Percentiles rank a stretch among this genome's conserved stretches.
Evolutionary conservation across 148 eudicot genomes (phyloP).

Genomic region (Vaccinium macrocarpon): DNA sequence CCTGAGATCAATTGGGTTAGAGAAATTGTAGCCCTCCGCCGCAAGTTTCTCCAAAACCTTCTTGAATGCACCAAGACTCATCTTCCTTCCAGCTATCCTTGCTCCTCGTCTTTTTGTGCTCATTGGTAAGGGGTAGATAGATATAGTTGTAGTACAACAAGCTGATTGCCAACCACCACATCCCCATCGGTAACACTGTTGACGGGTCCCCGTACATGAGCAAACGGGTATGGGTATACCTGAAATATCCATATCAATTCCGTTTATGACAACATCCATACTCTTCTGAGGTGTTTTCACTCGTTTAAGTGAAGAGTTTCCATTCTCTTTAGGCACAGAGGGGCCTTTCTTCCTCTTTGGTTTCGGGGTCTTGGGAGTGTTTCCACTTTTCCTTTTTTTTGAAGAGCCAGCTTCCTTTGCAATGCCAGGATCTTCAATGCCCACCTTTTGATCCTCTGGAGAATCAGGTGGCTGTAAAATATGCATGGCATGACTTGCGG

Average conservation of each 20-base stretch:
- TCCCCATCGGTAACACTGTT: conserved; percentile 63
- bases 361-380: conserved; percentile 30
- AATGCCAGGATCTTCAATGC: conserved; percentile 27
- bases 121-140: conserved; percentile 56
- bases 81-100: conserved; percentile 57
- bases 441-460: conserved; percentile 24
- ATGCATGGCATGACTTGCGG: conserved; percentile 34
- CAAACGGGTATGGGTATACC: conserved; percentile 56
- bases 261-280: conserved; percentile 44
- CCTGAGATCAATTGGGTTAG: conserved; percentile 51
- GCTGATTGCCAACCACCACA: conserved; percentile 65
- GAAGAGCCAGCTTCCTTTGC: conserved; percentile 29
- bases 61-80: conserved; percentile 61
- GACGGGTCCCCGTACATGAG: conserved; percentile 51
- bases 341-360: conserved; percentile 39
- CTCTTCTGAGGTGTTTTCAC: conserved; percentile 38
- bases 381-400: conserved; percentile 30
- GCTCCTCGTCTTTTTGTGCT: conserved; percentile 59
- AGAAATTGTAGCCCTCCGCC: conserved; percentile 42
- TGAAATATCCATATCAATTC: conserved; percentile 50
- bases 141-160: conserved; percentile 64
- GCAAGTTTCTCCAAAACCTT: conserved; percentile 56
- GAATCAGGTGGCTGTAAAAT: conserved; percentile 32
- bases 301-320: conserved; percentile 31
- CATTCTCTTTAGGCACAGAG: conserved; percentile 33